phyloP scores from a whole-genome alignment of 2,329 filamentous ascomycete species.

The Aspergillus sp. region DNA sequence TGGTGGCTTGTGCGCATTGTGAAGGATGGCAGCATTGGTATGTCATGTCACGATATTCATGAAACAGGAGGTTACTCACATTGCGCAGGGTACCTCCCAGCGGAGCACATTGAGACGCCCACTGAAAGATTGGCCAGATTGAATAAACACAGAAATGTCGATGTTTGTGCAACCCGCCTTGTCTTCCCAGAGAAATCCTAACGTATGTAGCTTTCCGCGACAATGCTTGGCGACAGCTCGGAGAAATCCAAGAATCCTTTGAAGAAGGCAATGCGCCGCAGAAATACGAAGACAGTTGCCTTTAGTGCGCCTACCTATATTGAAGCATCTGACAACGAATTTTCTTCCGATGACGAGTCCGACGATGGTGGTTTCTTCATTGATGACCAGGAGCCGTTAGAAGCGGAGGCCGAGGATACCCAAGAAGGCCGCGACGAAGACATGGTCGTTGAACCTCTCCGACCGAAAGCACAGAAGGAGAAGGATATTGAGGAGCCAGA shows the following conservation, averaged over 20 bases:
- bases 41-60: conserved; percentile 15
- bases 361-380: conserved; percentile 41
- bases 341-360: conserved; percentile 69
- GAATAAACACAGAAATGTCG: conserved; percentile 97
- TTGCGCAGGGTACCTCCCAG: conserved; percentile 74
- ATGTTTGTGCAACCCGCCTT: conserved; percentile 52
- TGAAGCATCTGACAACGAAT: conserved; percentile 79
- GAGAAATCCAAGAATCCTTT: conserved; percentile 77
- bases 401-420: conserved; percentile 22
- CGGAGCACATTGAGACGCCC: conserved; percentile 96
- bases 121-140: conserved; percentile 86
- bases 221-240: conserved; percentile 62
- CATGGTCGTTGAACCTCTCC: conserved; percentile 38
- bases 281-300: conserved; percentile 76
- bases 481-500: conserved; percentile 20
- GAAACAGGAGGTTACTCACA: conserved; percentile 38
- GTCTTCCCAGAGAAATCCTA: conserved; percentile 6
- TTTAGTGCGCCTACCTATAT: conserved; percentile 81
- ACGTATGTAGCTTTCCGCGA: conserved; percentile 52
- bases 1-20: conserved; percentile 98
- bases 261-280: conserved; percentile 72
- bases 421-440: conserved; percentile 28
- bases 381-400: conserved; percentile 38
- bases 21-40: conserved; percentile 91
- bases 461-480: conserved; percentile 35